Percentiles rank a stretch among this genome's conserved stretches.
Conservation (phyloP, 2,329 filamentous ascomycete genomes). For the Aspergillus costaricaensis region DNA sequence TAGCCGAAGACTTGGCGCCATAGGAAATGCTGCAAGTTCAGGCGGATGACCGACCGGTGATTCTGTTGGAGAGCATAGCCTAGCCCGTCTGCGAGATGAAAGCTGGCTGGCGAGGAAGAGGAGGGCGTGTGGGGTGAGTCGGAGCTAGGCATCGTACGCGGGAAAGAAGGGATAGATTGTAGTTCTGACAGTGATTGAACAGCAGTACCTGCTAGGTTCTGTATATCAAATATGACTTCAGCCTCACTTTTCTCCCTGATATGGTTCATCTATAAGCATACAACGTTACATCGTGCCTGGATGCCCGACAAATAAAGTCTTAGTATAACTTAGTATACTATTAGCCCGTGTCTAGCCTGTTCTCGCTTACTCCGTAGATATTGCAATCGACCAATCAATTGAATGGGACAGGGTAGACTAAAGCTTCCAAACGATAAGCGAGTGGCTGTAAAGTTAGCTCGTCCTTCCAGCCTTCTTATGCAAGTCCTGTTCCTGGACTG, state of each 20-base stretch:
- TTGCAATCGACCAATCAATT: too few relatives aligned
- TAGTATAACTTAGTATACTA: neutral
- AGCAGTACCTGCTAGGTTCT: neutral
- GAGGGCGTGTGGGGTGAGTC: neutral
- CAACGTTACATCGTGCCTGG: neutral
- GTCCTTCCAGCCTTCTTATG: neutral
- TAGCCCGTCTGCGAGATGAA: slow-evolving; percentile 3
- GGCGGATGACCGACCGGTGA: slow-evolving; percentile 16
- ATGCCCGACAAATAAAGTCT: neutral
- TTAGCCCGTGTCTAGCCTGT: neutral
- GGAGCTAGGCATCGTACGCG: neutral
- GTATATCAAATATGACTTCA: too few relatives aligned
- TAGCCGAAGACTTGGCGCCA: slow-evolving; percentile 30
- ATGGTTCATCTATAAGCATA: too few relatives aligned
- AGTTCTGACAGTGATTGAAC: too few relatives aligned
- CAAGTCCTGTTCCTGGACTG: neutral
- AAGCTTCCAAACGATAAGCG: too few relatives aligned
- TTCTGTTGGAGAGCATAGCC: slow-evolving; percentile 14
- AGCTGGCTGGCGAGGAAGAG: neutral
- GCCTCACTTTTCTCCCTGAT: too few relatives aligned
- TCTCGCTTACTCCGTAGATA: too few relatives aligned
- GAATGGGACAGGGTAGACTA: too few relatives aligned
- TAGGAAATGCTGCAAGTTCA: slow-evolving; percentile 35
- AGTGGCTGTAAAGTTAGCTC: neutral
- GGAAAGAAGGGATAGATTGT: neutral